Evolutionary conservation across 1,139 yeast species (phyloP).

Genomic region (Taphrina flavorubra): DNA sequence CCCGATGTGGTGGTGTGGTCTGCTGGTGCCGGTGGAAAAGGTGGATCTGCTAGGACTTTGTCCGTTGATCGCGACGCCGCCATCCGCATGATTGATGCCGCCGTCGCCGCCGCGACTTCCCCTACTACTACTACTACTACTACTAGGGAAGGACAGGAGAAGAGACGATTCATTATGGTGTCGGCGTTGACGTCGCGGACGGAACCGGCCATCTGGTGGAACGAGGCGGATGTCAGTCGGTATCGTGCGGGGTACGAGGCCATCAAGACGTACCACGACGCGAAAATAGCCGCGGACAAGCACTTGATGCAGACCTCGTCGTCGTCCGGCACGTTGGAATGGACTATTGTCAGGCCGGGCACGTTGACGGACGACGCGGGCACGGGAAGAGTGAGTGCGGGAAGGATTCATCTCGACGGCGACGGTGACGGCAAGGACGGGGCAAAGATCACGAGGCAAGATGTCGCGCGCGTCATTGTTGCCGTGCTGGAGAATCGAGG

Average conservation of each 20-base stretch:
- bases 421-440: too few species aligned
- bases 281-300: slow-evolving; percentile 65
- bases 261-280: slow-evolving; percentile 57
- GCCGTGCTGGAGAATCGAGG: not conserved
- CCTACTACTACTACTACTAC: too few species aligned
- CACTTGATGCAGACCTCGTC: too few species aligned
- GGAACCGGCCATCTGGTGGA: slow-evolving; percentile 1
- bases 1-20: slow-evolving; percentile 65
- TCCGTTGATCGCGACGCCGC: slow-evolving; percentile 69
- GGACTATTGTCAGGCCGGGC: slow-evolving; percentile 63
- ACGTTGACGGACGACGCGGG: slow-evolving; percentile 54
- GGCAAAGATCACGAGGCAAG: slow-evolving; percentile 10
- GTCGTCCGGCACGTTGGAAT: too few species aligned
- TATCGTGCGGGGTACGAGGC: slow-evolving; percentile 52
- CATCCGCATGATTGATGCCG: slow-evolving; percentile 64
- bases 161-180: slow-evolving; percentile 59
- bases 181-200: slow-evolving; percentile 58
- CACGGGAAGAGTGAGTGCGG: slow-evolving; percentile 53
- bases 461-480: slow-evolving; percentile 20
- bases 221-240: slow-evolving; percentile 58
- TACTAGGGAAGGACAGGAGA: too few species aligned
- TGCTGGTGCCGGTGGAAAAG: slow-evolving; percentile 69
- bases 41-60: slow-evolving; percentile 56
- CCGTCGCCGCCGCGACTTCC: not conserved
- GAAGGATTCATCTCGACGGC: slow-evolving; percentile 15